Percentiles rank a stretch among this genome's conserved stretches.
Evolutionary conservation across 768 basidiomycete genomes (phyloP).

Genomic region (Suillus cothurnatus): DNA sequence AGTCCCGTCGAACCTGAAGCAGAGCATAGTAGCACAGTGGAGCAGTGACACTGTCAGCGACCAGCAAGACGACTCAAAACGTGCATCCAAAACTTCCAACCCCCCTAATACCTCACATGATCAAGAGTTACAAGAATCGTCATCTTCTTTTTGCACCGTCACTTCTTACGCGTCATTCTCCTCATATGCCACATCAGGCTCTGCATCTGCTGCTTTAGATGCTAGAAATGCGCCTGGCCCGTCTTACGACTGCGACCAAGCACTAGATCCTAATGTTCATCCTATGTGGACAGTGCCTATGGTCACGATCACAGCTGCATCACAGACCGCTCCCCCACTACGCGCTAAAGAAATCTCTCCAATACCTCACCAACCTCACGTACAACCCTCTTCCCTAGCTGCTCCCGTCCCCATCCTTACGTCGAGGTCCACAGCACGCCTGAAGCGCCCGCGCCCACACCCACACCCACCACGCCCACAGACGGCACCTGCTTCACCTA

Average conservation of each 20-base stretch:
- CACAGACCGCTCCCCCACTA: neutral
- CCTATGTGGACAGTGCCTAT: constrained; percentile 35
- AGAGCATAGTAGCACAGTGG: constrained; percentile 1
- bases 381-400: neutral
- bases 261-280: constrained; percentile 14
- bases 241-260: neutral
- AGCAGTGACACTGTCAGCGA: neutral
- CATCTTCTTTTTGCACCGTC: constrained; percentile 1
- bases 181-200: constrained; percentile 3
- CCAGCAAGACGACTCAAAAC: neutral
- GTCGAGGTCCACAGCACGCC: neutral
- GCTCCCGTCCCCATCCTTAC: neutral
- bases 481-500: constrained; percentile 23
- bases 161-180: constrained; percentile 6
- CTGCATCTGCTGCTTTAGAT: neutral
- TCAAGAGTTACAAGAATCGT: constrained; percentile 3
- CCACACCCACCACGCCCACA: constrained; percentile 31
- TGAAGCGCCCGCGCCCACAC: constrained; percentile 17
- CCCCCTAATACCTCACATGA: neutral
- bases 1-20: neutral
- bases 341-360: constrained; percentile 3
- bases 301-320: constrained; percentile 18
- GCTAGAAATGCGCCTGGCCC: neutral
- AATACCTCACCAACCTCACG: neutral
- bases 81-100: neutral